phyloP scores from a whole-genome alignment of 768 basidiomycete genomes.

The Amanita inopinata region DNA sequence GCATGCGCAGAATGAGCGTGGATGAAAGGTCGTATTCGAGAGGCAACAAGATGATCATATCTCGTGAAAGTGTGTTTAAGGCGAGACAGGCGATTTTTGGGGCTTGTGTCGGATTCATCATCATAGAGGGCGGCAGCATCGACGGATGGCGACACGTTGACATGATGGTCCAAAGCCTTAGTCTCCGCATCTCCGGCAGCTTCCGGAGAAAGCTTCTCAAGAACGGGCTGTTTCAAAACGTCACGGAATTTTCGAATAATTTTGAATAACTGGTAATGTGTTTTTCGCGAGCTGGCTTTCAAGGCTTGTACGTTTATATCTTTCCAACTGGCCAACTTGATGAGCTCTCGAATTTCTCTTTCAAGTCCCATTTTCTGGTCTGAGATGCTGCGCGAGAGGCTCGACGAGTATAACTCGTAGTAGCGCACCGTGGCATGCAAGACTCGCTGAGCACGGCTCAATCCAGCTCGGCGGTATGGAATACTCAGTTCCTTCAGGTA shows the following conservation, averaged over 20 bases:
- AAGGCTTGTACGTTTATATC: constrained; percentile 93
- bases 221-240: constrained; percentile 64
- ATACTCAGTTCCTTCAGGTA: constrained; percentile 25
- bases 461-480: constrained; percentile 18
- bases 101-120: constrained; percentile 7
- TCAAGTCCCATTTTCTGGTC: constrained; percentile 56
- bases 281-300: constrained; percentile 81
- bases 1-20: constrained; percentile 25
- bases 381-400: constrained; percentile 37
- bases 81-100: constrained; percentile 34
- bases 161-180: constrained; percentile 11
- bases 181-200: constrained; percentile 28
- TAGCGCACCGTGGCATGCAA: constrained; percentile 51
- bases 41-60: constrained; percentile 36
- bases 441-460: constrained; percentile 46
- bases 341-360: constrained; percentile 72
- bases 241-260: constrained; percentile 89
- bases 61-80: constrained; percentile 39
- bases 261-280: constrained; percentile 88
- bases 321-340: constrained; percentile 97
- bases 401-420: constrained; percentile 50
- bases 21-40: constrained; percentile 34
- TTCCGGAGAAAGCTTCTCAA: constrained; percentile 26
- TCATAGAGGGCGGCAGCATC: constrained; percentile 12
- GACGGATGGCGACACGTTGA: neutral